These are phyloP conservation scores for Nannizziopsis barbatae DNA, from an alignment of 2,329 filamentous ascomycete genomes.

Conservation along the genomic window DNA sequence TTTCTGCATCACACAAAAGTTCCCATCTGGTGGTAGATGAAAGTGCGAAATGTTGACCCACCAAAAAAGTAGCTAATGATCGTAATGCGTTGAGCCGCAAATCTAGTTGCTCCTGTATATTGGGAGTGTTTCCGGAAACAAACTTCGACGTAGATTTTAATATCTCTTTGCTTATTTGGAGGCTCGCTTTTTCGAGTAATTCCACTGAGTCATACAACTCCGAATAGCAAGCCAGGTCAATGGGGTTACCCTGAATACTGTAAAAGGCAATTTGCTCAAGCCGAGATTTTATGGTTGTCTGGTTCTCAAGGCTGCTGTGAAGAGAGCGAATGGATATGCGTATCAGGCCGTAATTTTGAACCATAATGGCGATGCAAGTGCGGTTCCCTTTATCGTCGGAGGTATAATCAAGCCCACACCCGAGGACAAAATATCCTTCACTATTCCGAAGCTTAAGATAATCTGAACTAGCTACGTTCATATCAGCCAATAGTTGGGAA, in stretches of 20 bases:
- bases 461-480: conserved; percentile 54
- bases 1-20: conserved; percentile 82
- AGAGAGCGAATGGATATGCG: conserved; percentile 39
- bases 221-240: conserved; percentile 65
- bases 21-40: conserved; percentile 62
- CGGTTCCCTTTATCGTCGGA: conserved; percentile 29
- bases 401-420: conserved; percentile 38
- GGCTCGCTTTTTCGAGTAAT: conserved; percentile 65
- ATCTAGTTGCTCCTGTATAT: conserved; percentile 69
- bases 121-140: conserved; percentile 60
- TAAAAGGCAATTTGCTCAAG: conserved; percentile 93
- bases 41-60: conserved; percentile 51
- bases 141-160: conserved; percentile 64
- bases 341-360: conserved; percentile 48
- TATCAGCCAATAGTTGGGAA: conserved; percentile 59
- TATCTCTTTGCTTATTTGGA: conserved; percentile 70
- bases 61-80: conserved; percentile 62
- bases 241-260: conserved; percentile 66
- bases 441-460: conserved; percentile 62
- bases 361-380: conserved; percentile 41
- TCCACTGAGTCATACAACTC: conserved; percentile 55
- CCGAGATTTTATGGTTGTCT: conserved; percentile 72
- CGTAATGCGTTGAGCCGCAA: conserved; percentile 62
- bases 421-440: conserved; percentile 40
- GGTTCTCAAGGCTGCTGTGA: conserved; percentile 41